Conservation (phyloP, 75 land plant genomes). For the Cupressus sempervirens region DNA sequence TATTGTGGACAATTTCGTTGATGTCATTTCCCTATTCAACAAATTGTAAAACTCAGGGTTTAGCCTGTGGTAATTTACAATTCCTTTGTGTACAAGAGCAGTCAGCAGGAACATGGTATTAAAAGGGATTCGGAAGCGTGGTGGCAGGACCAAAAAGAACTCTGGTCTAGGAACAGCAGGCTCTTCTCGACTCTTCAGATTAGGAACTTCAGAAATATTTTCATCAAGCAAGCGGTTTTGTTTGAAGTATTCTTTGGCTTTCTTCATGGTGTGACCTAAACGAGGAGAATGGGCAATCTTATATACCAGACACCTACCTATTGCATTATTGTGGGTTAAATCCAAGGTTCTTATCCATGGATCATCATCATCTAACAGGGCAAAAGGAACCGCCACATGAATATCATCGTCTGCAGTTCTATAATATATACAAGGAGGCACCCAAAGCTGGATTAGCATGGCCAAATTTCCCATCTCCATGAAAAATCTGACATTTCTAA, state of each 20-base stretch:
- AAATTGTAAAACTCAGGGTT: conserved; percentile 49
- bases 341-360: conserved; percentile 92
- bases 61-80: conserved; percentile 60
- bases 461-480: conserved; percentile 26
- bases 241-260: conserved; percentile 41
- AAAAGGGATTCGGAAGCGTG: conserved; percentile 37
- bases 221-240: conserved; percentile 21
- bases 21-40: conserved; percentile 30
- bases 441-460: conserved; percentile 52
- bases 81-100: conserved; percentile 68
- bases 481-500: conserved; percentile 38
- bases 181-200: conserved; percentile 26
- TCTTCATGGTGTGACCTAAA: conserved; percentile 36
- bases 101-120: conserved; percentile 62
- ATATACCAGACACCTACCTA: conserved; percentile 70
- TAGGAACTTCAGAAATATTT: neutral
- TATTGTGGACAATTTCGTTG: neutral
- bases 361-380: conserved; percentile 85
- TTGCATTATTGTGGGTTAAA: conserved; percentile 61
- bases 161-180: conserved; percentile 21
- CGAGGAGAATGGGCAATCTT: conserved; percentile 56
- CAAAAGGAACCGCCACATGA: conserved; percentile 37
- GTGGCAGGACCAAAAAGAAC: conserved; percentile 44
- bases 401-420: conserved; percentile 88
- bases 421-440: conserved; percentile 67